A percentile compares a stretch with the other conserved stretches of the same genome.
Conservation (phyloP, 2,329 filamentous ascomycete species). For the Fusarium protoensiforme region DNA sequence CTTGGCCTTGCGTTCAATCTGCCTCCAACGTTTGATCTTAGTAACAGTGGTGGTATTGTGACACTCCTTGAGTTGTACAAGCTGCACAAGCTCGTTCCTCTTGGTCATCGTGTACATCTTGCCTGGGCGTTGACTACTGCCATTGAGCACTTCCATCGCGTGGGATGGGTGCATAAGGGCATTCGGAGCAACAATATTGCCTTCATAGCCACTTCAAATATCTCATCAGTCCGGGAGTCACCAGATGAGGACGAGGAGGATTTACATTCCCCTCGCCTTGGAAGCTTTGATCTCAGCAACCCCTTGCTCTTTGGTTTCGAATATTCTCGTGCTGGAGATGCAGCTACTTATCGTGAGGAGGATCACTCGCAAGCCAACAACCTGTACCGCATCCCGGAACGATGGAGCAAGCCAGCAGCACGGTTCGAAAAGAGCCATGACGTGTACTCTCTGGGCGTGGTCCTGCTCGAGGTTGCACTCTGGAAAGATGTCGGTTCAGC, state of each 20-base stretch:
- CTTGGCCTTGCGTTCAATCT: not conserved
- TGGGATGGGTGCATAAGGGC: not conserved
- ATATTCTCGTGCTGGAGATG: not conserved
- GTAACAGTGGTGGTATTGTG: not conserved
- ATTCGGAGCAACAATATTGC: not conserved
- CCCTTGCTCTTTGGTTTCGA: slow-evolving; percentile 1
- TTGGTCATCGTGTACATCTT: not conserved
- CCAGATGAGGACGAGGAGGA: not conserved
- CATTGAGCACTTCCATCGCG: not conserved
- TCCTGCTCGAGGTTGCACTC: slow-evolving; percentile 1
- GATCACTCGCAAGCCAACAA: not conserved
- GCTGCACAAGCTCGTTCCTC: not conserved
- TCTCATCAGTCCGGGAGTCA: not conserved
- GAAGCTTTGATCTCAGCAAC: not conserved
- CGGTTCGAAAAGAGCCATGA: slow-evolving; percentile 9
- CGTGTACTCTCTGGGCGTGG: not conserved
- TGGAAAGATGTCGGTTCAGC: not conserved
- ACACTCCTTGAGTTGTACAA: not conserved
- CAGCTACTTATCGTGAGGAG: not conserved
- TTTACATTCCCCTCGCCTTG: not conserved
- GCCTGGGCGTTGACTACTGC: not conserved
- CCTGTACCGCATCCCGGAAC: not conserved
- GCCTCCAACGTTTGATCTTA: not conserved
- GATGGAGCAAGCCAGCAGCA: not conserved
- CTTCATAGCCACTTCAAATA: not conserved